These are phyloP conservation scores for Lepidium campestre DNA, from an alignment of 441 rosid genomes.

Conservation along the genomic window DNA sequence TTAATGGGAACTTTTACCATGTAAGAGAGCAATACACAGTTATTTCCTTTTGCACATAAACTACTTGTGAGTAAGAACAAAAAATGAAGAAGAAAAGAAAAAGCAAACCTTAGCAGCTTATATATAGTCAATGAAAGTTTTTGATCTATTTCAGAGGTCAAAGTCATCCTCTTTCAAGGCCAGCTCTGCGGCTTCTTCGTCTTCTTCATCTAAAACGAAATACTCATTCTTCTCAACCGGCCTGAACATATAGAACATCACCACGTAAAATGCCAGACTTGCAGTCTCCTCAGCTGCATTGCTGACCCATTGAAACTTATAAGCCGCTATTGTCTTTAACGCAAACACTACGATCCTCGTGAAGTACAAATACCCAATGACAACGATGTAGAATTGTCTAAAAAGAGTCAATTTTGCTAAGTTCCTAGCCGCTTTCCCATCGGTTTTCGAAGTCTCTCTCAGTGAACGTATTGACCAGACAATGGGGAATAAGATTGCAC, in stretches of 20 bases:
- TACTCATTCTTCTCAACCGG: conserved; percentile 90
- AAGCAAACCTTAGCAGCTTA: neutral
- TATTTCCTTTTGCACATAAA: conserved; percentile 1
- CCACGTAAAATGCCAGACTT: conserved; percentile 52
- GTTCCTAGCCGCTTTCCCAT: conserved; percentile 88
- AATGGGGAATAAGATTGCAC: conserved; percentile 83
- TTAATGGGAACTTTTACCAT: conserved; percentile 11
- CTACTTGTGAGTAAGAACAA: neutral
- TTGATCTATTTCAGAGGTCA: conserved; percentile 52
- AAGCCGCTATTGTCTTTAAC: conserved; percentile 77
- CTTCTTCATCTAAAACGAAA: conserved; percentile 79
- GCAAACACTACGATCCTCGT: conserved; percentile 95
- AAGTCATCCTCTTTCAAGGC: conserved; percentile 88
- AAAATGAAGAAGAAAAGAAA: neutral
- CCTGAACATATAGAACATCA: conserved; percentile 92
- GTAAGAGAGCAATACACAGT: conserved; percentile 11
- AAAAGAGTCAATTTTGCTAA: conserved; percentile 74
- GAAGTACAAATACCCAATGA: conserved; percentile 79
- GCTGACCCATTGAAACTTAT: conserved; percentile 86
- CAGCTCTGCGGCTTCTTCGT: conserved; percentile 83
- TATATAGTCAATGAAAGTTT: conserved; percentile 1
- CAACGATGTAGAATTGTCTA: conserved; percentile 88
- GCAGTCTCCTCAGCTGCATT: conserved; percentile 84
- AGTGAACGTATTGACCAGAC: conserved; percentile 89
- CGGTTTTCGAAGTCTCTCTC: conserved; percentile 88